Base-by-base conservation (phyloP, 495 filamentous ascomycete species). In the Viridothelium virens region DNA sequence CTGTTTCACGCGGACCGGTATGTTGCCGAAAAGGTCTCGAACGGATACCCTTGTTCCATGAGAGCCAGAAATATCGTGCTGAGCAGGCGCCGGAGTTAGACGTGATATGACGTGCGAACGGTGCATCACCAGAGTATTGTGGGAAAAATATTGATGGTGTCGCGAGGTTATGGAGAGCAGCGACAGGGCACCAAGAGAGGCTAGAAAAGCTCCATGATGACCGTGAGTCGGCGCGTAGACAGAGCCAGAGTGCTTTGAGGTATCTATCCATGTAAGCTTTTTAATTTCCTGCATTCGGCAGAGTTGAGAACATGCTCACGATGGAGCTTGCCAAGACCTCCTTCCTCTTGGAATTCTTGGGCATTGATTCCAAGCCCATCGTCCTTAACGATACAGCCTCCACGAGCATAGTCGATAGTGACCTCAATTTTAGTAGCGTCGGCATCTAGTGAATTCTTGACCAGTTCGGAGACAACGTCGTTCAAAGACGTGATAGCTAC, bases 1-100 rank as follows among this genome's bases (percentile, higher is more conserved):
- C 71, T 89, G 89, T 76, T 94, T 96, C 31, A 97, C 87, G n/a
- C 95, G 88, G 11, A 98, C 94, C 1, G 94, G 94, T 87, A 98
- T 92, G 61, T 91, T 92, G 1, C 93, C 94, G 76, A 97, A 97
- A 12, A 98, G 80, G 71, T 96, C 89, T 67, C 90, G 86, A 2
- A 97, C 90, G 3, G 82, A 83, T 9, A 94, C 86, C 59, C 86
- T 81, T 1, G 93, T 96, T 5, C 94, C 95, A 76, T 91, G 87
- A 6, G 14, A 77, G 69, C 63, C 81, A 79, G 69, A 76, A 3
- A 94, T 67, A 37, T 80, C 78, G 39, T 91, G 84, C 47, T 88
- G 82, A 3, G 78, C 68, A 2, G 85, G 82, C 2, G 89, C 86
- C 33, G 90, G 89, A 1, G 81, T 76, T 63, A 88, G 79, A 6